These are phyloP conservation scores for Wickerhamomyces tratensis DNA, from an alignment of 805 yeast species.

Conservation along the genomic window DNA sequence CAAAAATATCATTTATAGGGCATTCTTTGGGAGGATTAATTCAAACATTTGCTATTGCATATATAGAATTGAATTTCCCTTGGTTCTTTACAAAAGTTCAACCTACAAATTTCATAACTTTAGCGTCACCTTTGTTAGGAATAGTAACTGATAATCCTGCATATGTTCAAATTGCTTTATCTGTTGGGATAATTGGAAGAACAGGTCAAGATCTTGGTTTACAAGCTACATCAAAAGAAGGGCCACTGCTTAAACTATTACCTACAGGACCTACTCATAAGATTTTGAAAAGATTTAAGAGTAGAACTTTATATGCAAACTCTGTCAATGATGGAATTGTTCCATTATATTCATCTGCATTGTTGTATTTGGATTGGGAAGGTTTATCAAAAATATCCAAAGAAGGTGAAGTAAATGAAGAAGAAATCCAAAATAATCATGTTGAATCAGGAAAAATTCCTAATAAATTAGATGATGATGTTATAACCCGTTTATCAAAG, in stretches of 20 bases:
- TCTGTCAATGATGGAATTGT: constrained; percentile 76
- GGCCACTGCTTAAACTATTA: constrained; percentile 48
- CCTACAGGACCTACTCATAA: constrained; percentile 64
- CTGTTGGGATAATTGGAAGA: constrained; percentile 69
- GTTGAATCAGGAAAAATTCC: neutral
- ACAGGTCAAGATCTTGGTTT: constrained; percentile 75
- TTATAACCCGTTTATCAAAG: constrained; percentile 14
- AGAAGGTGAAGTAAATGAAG: constrained; percentile 1
- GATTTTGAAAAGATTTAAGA: constrained; percentile 42
- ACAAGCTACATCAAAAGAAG: constrained; percentile 30
- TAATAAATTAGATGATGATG: constrained; percentile 4
- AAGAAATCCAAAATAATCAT: neutral
- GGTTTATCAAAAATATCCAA: constrained; percentile 8
- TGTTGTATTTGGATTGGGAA: constrained; percentile 52
- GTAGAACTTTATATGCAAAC: constrained; percentile 70
- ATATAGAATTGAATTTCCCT: constrained; percentile 57
- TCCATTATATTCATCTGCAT: constrained; percentile 63
- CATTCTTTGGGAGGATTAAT: constrained; percentile 76
- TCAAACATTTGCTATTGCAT: constrained; percentile 72
- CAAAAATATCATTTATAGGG: constrained; percentile 61
- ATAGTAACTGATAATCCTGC: constrained; percentile 72
- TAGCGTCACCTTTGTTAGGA: constrained; percentile 72
- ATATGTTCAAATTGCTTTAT: constrained; percentile 57
- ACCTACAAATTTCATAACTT: constrained; percentile 61
- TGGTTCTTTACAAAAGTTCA: constrained; percentile 49